Conservation (phyloP, 2,329 filamentous ascomycete species). For the Colletotrichum shisoi region DNA sequence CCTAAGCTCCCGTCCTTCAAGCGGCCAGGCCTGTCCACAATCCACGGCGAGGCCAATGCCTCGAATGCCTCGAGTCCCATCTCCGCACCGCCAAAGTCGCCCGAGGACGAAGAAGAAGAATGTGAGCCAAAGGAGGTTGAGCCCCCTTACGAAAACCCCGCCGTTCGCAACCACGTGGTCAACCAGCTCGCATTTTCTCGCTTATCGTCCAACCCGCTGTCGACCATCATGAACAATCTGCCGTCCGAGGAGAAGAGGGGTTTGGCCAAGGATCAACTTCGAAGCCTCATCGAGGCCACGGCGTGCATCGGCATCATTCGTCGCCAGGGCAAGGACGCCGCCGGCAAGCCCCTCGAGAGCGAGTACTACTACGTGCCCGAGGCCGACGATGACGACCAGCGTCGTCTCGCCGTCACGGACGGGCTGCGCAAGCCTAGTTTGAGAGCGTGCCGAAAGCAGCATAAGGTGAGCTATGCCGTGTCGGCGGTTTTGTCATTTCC, state of each 20-base stretch:
- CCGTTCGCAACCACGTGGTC: conserved; percentile 82
- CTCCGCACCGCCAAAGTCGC: conserved; percentile 30
- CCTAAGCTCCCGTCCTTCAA: conserved; percentile 57
- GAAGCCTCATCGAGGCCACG: conserved; percentile 74
- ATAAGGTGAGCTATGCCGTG: conserved; percentile 75
- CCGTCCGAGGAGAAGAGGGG: conserved; percentile 70
- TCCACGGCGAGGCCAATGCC: conserved; percentile 23
- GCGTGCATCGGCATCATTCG: conserved; percentile 86
- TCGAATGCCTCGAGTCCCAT: conserved; percentile 33
- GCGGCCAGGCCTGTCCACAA: conserved; percentile 20
- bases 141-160: conserved; percentile 45
- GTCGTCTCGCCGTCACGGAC: conserved; percentile 82
- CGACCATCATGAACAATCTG: conserved; percentile 86
- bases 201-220: conserved; percentile 88
- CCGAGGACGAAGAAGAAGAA: conserved; percentile 22
- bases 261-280: conserved; percentile 70
- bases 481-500: neutral
- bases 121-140: conserved; percentile 31
- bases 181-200: conserved; percentile 97
- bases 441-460: conserved; percentile 89
- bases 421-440: conserved; percentile 88
- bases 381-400: conserved; percentile 78
- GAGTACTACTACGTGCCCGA: conserved; percentile 98
- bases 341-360: conserved; percentile 90
- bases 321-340: conserved; percentile 93